These are phyloP conservation scores for Tricholoma bakamatsutake DNA, from an alignment of 768 basidiomycete species.

Conservation along the genomic window DNA sequence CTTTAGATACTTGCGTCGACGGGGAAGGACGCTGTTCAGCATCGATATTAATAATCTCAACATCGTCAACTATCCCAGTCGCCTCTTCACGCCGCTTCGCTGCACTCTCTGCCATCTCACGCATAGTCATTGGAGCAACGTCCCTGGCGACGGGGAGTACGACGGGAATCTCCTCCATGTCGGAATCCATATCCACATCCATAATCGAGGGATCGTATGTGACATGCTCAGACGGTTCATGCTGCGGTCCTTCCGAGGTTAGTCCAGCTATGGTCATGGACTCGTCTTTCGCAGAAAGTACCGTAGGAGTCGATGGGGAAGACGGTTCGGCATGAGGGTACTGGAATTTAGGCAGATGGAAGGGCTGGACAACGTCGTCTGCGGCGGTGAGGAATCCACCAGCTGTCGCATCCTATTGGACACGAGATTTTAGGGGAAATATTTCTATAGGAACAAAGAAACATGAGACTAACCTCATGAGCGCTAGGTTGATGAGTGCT, in stretches of 20 bases:
- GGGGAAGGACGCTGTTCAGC: conserved; percentile 1
- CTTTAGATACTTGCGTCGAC: not conserved
- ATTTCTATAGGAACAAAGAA: conserved; percentile 8
- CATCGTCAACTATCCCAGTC: not conserved
- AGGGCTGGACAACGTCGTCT: conserved; percentile 70
- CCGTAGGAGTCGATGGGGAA: conserved; percentile 5
- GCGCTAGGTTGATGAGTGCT: not conserved
- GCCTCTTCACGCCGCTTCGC: conserved; percentile 14
- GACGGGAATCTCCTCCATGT: conserved; percentile 18
- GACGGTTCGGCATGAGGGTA: conserved; percentile 33
- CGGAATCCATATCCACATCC: conserved; percentile 29
- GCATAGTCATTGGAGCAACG: conserved; percentile 52
- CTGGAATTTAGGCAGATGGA: conserved; percentile 60
- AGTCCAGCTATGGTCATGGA: not conserved
- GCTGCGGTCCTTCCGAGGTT: not conserved
- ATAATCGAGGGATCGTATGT: conserved; percentile 34
- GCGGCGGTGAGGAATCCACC: conserved; percentile 63
- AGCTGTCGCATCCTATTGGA: conserved; percentile 5
- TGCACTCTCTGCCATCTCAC: conserved; percentile 51
- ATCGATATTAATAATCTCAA: conserved; percentile 6
- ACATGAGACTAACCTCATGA: conserved; percentile 2
- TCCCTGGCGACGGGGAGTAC: not conserved
- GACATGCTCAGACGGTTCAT: conserved; percentile 16
- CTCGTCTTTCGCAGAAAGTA: not conserved
- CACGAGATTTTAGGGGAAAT: not conserved